A percentile compares a stretch with the other conserved stretches of the same genome.
These are phyloP conservation scores for Phytophthora sansomeana DNA, from an alignment of 352 stramenopile species.

Conservation along the genomic window DNA sequence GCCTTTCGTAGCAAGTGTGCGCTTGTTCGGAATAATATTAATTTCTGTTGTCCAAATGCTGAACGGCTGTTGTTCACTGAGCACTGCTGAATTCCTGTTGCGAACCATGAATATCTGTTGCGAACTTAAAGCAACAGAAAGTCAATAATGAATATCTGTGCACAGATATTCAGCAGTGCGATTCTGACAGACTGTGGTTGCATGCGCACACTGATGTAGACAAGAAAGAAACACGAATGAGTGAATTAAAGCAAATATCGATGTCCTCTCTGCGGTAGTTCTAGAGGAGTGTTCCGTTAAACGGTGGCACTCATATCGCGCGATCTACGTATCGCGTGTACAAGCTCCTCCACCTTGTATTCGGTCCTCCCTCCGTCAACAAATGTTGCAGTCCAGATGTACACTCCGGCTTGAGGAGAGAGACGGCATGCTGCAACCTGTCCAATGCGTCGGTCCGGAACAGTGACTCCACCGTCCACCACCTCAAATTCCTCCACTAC, in stretches of 20 bases:
- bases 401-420: conserved; percentile 3
- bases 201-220: no score
- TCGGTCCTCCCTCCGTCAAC: background rate
- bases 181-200: no score
- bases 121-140: conserved; percentile 12
- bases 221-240: no score
- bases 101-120: conserved; percentile 12
- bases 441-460: conserved; percentile 1
- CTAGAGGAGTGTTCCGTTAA: no score
- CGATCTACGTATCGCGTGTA: conserved; percentile 3
- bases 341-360: conserved; percentile 13
- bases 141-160: conserved; percentile 7
- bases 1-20: no score
- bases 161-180: background rate
- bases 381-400: background rate
- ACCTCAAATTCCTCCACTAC: conserved; percentile 12
- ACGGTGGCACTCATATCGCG: background rate
- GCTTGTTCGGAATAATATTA: no score
- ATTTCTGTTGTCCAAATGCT: no score
- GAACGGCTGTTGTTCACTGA: no score
- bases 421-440: conserved; percentile 13
- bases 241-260: no score
- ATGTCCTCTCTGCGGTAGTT: no score
- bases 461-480: background rate
- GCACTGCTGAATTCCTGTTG: conserved; percentile 15